Base-by-base conservation (phyloP, 140 eudicot genomes). In the Bidens hawaiensis region DNA sequence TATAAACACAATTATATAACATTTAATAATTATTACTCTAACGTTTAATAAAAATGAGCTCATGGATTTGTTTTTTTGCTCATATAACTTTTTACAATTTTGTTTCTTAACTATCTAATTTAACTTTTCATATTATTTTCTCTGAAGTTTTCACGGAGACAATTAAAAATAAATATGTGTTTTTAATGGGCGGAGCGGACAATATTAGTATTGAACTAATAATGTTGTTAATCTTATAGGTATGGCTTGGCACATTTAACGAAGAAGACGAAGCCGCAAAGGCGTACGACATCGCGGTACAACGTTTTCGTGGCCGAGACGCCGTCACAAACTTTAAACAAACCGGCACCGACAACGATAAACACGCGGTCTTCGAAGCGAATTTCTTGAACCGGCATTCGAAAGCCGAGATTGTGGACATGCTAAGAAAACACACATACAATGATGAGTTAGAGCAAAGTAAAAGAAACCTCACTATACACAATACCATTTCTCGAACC, bases 221-320 rank as follows among this genome's bases (percentile, higher is more conserved):
- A n/a, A n/a, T n/a, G n/a, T n/a, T 10, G 13, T 52, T 23, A 23
- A 23, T 25, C 4, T 13, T 24, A 12, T 4, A 62, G 68, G 68
- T 90, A 0, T 93, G 99, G 99, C 79, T 93, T 0, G 99, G 99
- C 7, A 93, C 99, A 0, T 93, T 93, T 76, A 93, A 93, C 59
- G 89, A 78, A 9, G 96, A 87, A 54, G 73, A 74, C 3, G 99
- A 93, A 45, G 99, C 99, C 4, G 99, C 99, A 7, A 73, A 64
- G 15, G 95, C 94, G 38, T 93, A 93, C 47, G 99, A 93, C 70
- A 69, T 79, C 53, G 93, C 99, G 12, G 96, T 93, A 11, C 87
- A 69, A 55, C 79, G 96, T 14, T 93, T 88, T 70, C 94, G 99
- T 0, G 95, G 96, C 76, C 82, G 91, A 11, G 96, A 84, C 70